Conservation (phyloP, 2,329 filamentous ascomycete species). For the Phymatotrichopsis omnivora region DNA sequence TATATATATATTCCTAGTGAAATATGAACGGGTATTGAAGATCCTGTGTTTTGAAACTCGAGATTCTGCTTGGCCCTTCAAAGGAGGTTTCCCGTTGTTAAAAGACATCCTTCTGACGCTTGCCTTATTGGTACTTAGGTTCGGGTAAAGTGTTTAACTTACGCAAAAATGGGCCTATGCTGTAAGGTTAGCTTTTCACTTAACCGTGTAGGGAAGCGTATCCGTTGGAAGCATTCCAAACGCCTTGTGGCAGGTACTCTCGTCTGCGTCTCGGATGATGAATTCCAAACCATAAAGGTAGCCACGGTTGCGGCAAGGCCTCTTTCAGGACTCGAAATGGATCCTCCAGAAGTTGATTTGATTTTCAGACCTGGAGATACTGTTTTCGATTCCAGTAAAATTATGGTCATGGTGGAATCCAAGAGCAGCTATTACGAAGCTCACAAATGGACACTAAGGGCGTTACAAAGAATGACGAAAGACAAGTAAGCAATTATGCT, state of each 20-base stretch:
- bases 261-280: slow-evolving; percentile 48
- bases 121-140: slow-evolving; percentile 42
- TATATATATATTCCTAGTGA: background rate
- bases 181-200: slow-evolving; percentile 58
- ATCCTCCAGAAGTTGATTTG: slow-evolving; percentile 64
- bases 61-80: background rate
- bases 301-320: slow-evolving; percentile 63
- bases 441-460: slow-evolving; percentile 58
- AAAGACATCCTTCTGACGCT: background rate
- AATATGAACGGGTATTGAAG: background rate
- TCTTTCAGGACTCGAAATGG: slow-evolving; percentile 50
- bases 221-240: slow-evolving; percentile 52
- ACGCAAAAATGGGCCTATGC: slow-evolving; percentile 38
- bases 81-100: background rate
- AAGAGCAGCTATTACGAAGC: slow-evolving; percentile 67
- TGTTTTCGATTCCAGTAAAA: slow-evolving; percentile 56
- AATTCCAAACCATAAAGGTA: slow-evolving; percentile 57
- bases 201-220: slow-evolving; percentile 51
- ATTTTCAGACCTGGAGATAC: slow-evolving; percentile 53
- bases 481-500: slow-evolving; percentile 42
- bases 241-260: slow-evolving; percentile 46
- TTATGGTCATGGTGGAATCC: slow-evolving; percentile 71
- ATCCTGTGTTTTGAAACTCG: background rate
- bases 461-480: slow-evolving; percentile 54
- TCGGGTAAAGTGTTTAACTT: slow-evolving; percentile 53